Base-by-base conservation (phyloP, 371 early-diverging fungal genomes). In the Vairimorpha ceranae region DNA sequence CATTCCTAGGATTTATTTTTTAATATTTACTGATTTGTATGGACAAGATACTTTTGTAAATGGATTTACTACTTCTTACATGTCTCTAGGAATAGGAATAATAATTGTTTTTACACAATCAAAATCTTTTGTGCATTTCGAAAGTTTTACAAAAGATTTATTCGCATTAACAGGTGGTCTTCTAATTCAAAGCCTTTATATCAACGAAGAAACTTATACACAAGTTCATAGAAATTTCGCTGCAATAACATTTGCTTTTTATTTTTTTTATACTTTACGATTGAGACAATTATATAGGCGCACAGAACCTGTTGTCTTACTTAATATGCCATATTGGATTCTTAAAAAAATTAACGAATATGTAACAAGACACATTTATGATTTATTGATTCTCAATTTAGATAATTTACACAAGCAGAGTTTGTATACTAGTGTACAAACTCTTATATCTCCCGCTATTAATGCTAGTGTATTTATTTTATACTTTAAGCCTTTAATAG, bases 301-400 rank as follows among this genome's bases (percentile, higher is more conserved):
- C 3, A 6, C 6, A 48, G n/a, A 48, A 12, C 4, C n/a, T 48
- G 3, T 4, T 12, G 48, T 48, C 48, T n/a, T n/a, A n/a, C 10
- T 27, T 7, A 6, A 29, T 27, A 54, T 19, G 29, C 2, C 6
- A 25, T 54, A 25, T 54, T 2, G 3, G 7, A 6, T 25, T 54
- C 19, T 54, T 2, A 54, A 21, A 27, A 6, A 54, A 27, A 54
- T 54, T 25, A 54, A 54, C 29, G 19, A 54, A 54, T 54, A 27
- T 54, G 3, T 17, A 2, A 25, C 32, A 3, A 64, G 19, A 43
- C n/a, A 23, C 25, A 43, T 64, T 43, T 64, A 43, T 7, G 64
- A 64, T 64, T 1, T 45, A 1, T 12, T 64, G 25, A 64, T 64
- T 15, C n/a, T 64, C 38, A 35, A 64, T 64, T 2, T 64, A 8